Evolutionary conservation across 805 yeast genomes (phyloP).

Genomic region (Lipomyces kockii): DNA sequence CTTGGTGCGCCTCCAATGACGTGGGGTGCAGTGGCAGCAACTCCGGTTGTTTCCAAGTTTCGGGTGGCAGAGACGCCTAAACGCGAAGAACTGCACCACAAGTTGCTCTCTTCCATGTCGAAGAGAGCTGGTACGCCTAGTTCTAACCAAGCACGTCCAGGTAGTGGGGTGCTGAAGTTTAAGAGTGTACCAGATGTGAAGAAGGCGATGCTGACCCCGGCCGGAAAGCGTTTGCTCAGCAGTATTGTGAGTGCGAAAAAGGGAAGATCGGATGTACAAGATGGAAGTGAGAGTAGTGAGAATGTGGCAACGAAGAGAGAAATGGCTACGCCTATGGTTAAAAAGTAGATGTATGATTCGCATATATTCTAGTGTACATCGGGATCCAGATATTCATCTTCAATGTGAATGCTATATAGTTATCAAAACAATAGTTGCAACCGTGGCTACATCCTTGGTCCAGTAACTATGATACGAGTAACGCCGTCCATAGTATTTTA

Average conservation of each 20-base stretch:
- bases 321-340: slow-evolving; percentile 10
- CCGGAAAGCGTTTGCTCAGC: slow-evolving; percentile 26
- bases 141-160: neutral
- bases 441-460: no score
- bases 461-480: no score
- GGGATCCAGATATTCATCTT: neutral
- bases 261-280: neutral
- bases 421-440: no score
- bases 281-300: neutral
- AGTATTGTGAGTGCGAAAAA: slow-evolving; percentile 17
- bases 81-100: slow-evolving; percentile 33
- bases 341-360: neutral
- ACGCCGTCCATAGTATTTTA: no score
- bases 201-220: slow-evolving; percentile 26
- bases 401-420: no score
- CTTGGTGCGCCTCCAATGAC: slow-evolving; percentile 29
- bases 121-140: neutral
- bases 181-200: slow-evolving; percentile 15
- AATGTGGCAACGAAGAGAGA: slow-evolving; percentile 5
- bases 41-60: slow-evolving; percentile 17
- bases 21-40: slow-evolving; percentile 16
- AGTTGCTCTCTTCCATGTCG: slow-evolving; percentile 13
- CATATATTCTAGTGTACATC: neutral
- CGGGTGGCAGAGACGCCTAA: slow-evolving; percentile 27
- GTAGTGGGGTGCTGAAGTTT: slow-evolving; percentile 15